Evolutionary conservation across 305 asterid species (phyloP), one percentile per base, ranked within the genome.

Genomic region (Nicotiana rustica): DNA sequence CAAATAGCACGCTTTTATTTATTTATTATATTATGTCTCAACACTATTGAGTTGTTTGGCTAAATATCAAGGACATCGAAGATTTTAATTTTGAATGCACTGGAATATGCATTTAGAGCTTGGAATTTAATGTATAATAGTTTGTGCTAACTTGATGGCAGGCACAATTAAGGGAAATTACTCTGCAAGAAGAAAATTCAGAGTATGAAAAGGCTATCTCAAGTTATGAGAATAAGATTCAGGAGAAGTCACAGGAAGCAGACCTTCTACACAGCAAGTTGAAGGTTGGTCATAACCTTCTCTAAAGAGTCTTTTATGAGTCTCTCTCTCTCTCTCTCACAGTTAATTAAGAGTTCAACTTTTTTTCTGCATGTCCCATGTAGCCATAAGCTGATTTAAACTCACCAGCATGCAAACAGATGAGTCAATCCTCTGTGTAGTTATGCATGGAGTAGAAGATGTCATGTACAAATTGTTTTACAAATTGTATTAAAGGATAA

Each of bases 161-260:
- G 98, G 89, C 91, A 49, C 98, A 95, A 62, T 86, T 83, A 83
- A 93, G 98, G 82, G 98, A 91, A 87, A 83, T 88, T 81, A 90
- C 92, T 67, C 86, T 94, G 88, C 93, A 68, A 87, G 95, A 93
- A 87, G 99, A 94, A 87, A 94, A 96, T 88, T 92, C 85, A 3
- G 98, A 93, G 89, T 96, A 91, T 80, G 92, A 93, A 83, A 86
- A 87, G 67, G 92, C 93, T 76, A 92, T 96, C 81, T 89, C 92
- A 4, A 85, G 79, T 89, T 93, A 91, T 80, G 92, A 93, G 88
- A 87, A 56, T 82, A 96, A 91, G 86, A 89, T 95, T 75, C 92
- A 83, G 92, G 98, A 89, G 87, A 92, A 89, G 87, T 78, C 88
- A 81, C 90, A 88, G 83, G 99, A 95, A 86, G 95, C 95, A 56